These are phyloP conservation scores for Leishmania amazonensis DNA, from an alignment of 208 protist species.

Conservation along the genomic window DNA sequence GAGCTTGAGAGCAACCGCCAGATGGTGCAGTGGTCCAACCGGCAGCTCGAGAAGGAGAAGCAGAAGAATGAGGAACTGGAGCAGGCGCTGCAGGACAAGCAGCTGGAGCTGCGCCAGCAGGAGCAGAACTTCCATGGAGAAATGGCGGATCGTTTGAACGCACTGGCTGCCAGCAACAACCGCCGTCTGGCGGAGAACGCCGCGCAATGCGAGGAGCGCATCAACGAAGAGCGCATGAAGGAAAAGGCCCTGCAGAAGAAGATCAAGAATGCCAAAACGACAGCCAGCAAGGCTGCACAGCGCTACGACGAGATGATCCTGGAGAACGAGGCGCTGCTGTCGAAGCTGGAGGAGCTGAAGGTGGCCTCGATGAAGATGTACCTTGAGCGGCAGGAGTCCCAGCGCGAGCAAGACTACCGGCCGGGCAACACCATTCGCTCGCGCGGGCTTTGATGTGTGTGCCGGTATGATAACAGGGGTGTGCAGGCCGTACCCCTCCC, in stretches of 20 bases:
- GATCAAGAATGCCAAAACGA: conserved; percentile 81
- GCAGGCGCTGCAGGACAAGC: conserved; percentile 63
- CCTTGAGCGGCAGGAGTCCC: conserved; percentile 83
- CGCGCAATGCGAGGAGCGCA: conserved; percentile 77
- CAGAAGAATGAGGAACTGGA: conserved; percentile 83
- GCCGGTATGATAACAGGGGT: background rate
- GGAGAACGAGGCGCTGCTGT: conserved; percentile 85
- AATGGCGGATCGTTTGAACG: conserved; percentile 81
- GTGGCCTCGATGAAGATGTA: conserved; percentile 91
- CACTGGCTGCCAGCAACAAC: conserved; percentile 79
- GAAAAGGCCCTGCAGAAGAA: conserved; percentile 87
- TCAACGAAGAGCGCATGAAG: conserved; percentile 81
- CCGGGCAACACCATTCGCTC: conserved; percentile 46
- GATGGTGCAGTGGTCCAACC: conserved; percentile 89
- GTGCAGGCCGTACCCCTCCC: background rate
- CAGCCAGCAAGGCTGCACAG: conserved; percentile 82
- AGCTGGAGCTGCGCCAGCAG: conserved; percentile 77
- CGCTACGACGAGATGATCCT: conserved; percentile 94
- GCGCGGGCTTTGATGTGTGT: conserved; percentile 42
- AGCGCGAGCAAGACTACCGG: conserved; percentile 71
- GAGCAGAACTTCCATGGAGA: conserved; percentile 75
- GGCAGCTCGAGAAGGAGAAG: conserved; percentile 86
- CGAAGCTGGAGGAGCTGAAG: conserved; percentile 91
- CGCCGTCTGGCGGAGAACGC: conserved; percentile 80
- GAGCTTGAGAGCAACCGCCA: conserved; percentile 85